These are phyloP conservation scores for Fusarium coffeatum DNA, from an alignment of 2,329 filamentous ascomycete genomes.

Conservation along the genomic window DNA sequence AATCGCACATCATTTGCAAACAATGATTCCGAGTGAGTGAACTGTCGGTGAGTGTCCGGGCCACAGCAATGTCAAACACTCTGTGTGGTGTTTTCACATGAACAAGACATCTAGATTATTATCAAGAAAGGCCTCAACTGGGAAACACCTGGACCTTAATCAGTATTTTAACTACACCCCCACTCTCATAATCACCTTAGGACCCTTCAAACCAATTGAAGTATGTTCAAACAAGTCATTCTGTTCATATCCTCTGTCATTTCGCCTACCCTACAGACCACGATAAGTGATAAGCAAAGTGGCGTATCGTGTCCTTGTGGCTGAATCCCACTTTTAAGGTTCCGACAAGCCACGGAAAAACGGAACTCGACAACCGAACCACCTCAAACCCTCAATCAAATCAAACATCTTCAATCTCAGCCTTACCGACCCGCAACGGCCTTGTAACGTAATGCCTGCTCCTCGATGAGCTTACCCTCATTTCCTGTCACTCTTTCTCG, in stretches of 20 bases:
- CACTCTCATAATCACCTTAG: fast-evolving
- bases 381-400: constrained; percentile 28
- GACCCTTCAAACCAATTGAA: no score
- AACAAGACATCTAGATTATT: no score
- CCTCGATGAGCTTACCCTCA: not conserved
- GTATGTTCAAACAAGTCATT: no score
- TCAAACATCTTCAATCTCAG: constrained; percentile 3
- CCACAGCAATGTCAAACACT: no score
- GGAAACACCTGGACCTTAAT: no score
- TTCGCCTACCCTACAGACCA: not conserved
- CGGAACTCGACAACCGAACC: constrained; percentile 16
- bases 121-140: no score
- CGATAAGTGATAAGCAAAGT: not conserved
- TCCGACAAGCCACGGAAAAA: constrained; percentile 33
- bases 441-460: constrained; percentile 11
- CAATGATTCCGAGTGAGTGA: no score
- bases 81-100: no score
- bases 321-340: not conserved
- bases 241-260: fast-evolving
- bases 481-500: not conserved
- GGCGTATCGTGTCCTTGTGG: not conserved
- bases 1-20: no score
- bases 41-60: no score
- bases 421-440: not conserved
- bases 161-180: no score